Percentiles rank a stretch among this genome's conserved stretches.
Conservation (phyloP, 2,329 filamentous ascomycete genomes). For the Xylaria sp. region DNA sequence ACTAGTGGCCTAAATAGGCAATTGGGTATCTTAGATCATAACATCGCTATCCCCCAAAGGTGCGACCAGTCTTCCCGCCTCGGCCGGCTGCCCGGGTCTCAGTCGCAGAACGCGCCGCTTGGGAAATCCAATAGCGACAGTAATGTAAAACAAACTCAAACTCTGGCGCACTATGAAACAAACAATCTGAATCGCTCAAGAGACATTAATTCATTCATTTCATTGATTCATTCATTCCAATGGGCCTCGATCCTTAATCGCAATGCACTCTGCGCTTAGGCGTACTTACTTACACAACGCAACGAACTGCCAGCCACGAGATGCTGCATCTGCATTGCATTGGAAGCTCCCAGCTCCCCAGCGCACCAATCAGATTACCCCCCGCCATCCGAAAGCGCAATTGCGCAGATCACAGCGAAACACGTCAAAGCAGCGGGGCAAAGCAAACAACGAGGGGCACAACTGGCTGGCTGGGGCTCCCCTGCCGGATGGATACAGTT, state of each 20-base stretch:
- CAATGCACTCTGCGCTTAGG: neutral
- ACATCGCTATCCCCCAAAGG: constrained; percentile 3
- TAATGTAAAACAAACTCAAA: neutral
- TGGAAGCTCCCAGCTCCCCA: neutral
- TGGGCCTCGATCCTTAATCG: neutral
- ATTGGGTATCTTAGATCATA: neutral
- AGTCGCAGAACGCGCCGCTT: neutral
- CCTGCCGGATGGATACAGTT: neutral
- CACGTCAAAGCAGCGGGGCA: constrained; percentile 31
- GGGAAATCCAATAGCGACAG: neutral
- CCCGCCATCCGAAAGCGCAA: constrained; percentile 30
- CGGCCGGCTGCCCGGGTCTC: constrained; percentile 7
- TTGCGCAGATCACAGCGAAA: constrained; percentile 26
- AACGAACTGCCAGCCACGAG: constrained; percentile 22
- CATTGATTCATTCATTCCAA: neutral
- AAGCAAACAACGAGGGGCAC: constrained; percentile 20
- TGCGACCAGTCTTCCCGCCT: constrained; percentile 7
- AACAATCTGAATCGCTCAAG: neutral
- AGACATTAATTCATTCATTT: neutral
- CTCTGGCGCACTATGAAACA: neutral
- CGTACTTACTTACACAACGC: neutral
- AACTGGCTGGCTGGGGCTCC: neutral
- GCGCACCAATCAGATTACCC: constrained; percentile 20
- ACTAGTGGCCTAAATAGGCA: neutral
- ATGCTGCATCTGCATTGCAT: constrained; percentile 12